Base-by-base conservation (phyloP, 495 filamentous ascomycete species). In the Aspergillus baeticus region DNA sequence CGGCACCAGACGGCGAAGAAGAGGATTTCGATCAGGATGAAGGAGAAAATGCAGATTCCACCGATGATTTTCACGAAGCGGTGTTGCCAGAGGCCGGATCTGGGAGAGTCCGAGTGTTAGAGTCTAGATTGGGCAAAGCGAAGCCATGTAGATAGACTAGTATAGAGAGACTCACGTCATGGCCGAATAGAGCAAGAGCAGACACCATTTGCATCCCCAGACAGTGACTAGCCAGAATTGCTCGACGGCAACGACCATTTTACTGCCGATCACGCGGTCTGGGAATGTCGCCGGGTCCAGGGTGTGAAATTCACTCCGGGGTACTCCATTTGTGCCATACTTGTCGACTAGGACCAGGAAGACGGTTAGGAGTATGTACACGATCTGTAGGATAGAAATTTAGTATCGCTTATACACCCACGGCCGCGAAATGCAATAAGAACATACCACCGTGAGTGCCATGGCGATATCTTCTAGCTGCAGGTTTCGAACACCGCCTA, bases 1-100 rank as follows among this genome's bases (percentile, higher is more conserved):
- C 69, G 64, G 63, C 83, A 86, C 81, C 81, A 85, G 29, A 77
- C 76, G 13, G 60, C 80, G 55, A 84, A 78, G 61, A 81, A 86
- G 36, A 84, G 65, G 14, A 80, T 69, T 54, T 84, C 74, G 67
- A 83, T 81, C n/a, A 82, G 41, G 38, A 82, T 54, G 58, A 80
- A 83, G 10, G 67, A 70, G 10, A 79, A 20, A 2, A 66, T 71
- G 23, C 80, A 71, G 55, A 84, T 84, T 2, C 49, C 73, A 20
- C 62, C 74, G n/a, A 84, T 70, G 13, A 77, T 46, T 54, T 79
- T 79, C 48, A 85, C 75, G 6, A 69, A 58, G 31, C 77, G 44
- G 51, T 81, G 79, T 60, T 81, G 75, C 34, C 64, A 69, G 15
- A 74, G 55, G 22, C 39, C 41, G 13, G 45, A 35, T 2, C 57